Evolutionary conservation across 345 rosid species (phyloP).

Genomic region (Ceriops tagal): DNA sequence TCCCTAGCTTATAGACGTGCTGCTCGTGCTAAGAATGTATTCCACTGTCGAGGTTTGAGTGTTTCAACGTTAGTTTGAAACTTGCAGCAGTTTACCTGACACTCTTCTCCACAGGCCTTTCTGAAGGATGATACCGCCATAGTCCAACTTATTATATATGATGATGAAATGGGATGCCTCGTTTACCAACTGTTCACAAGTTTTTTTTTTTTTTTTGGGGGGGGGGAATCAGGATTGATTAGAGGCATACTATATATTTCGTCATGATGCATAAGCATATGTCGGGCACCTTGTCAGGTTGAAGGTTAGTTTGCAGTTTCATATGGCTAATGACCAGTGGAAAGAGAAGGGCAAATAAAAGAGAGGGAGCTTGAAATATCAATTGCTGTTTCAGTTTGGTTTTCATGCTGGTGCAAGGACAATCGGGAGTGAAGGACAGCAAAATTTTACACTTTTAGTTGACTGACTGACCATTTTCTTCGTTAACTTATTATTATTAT

Average conservation of each 20-base stretch:
- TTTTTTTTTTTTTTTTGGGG: constrained; percentile 48
- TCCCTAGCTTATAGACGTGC: background rate
- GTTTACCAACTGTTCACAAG: constrained; percentile 69
- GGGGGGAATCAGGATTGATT: constrained; percentile 56
- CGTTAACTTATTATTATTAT: constrained; percentile 20
- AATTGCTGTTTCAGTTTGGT: constrained; percentile 18
- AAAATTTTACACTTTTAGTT: constrained; percentile 3
- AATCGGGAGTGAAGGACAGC: constrained; percentile 21
- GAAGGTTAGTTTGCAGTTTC: constrained; percentile 61
- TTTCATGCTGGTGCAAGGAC: constrained; percentile 37
- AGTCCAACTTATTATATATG: constrained; percentile 63
- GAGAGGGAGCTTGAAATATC: constrained; percentile 20
- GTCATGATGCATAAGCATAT: constrained; percentile 47
- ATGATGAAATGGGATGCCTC: constrained; percentile 62
- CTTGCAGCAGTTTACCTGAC: constrained; percentile 65
- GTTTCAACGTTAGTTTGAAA: constrained; percentile 48
- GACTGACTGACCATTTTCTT: constrained; percentile 26
- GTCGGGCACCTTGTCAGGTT: constrained; percentile 46
- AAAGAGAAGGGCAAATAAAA: constrained; percentile 13
- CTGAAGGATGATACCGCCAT: constrained; percentile 86
- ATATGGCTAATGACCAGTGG: constrained; percentile 23
- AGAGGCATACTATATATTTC: constrained; percentile 72
- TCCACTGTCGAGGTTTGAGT: constrained; percentile 31
- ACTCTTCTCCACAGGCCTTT: constrained; percentile 74
- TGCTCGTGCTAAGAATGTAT: constrained; percentile 23